Conservation (phyloP, 371 early-diverging fungal genomes). For the Zopfochytrium polystomum region DNA sequence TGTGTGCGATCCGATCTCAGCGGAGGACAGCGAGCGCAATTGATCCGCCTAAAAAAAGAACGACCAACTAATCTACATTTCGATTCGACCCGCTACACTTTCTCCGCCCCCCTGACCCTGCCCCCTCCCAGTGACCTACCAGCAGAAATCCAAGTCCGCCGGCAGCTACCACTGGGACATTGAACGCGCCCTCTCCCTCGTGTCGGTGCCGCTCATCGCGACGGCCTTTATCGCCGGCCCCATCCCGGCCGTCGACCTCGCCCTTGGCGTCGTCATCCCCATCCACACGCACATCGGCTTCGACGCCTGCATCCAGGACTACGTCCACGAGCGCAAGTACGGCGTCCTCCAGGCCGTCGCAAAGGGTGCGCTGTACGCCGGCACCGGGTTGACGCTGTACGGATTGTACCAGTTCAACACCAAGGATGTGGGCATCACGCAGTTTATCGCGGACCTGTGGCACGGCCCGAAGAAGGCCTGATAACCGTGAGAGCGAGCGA, state of each 20-base stretch:
- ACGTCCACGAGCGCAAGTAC: constrained; percentile 72
- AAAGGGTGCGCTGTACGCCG: constrained; percentile 59
- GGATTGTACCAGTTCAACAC: constrained; percentile 94
- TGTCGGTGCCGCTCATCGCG: constrained; percentile 73
- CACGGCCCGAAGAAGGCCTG: constrained; percentile 32
- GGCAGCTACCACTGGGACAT: constrained; percentile 90
- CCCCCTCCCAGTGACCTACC: not conserved
- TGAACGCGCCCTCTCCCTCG: constrained; percentile 76
- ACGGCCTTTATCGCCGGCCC: constrained; percentile 75
- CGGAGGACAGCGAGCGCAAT: too few relatives aligned
- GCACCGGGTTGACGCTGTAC: constrained; percentile 70
- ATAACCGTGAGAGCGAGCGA: not conserved
- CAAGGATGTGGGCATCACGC: constrained; percentile 89
- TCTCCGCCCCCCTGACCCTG: not conserved
- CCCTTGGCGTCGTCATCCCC: constrained; percentile 84
- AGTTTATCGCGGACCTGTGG: constrained; percentile 79
- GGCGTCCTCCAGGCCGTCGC: constrained; percentile 57
- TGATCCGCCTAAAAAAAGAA: too few relatives aligned
- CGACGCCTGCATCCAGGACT: constrained; percentile 65
- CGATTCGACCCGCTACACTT: too few relatives aligned
- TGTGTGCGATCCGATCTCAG: too few relatives aligned
- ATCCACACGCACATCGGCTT: constrained; percentile 86
- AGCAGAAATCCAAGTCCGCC: constrained; percentile 39
- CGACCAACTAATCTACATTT: too few relatives aligned
- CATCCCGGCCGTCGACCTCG: constrained; percentile 74